Percentiles rank a stretch among this genome's conserved stretches.
Evolutionary conservation across 176 grass and related monocot genomes (phyloP).

Genomic region (Musa troglodytarum): DNA sequence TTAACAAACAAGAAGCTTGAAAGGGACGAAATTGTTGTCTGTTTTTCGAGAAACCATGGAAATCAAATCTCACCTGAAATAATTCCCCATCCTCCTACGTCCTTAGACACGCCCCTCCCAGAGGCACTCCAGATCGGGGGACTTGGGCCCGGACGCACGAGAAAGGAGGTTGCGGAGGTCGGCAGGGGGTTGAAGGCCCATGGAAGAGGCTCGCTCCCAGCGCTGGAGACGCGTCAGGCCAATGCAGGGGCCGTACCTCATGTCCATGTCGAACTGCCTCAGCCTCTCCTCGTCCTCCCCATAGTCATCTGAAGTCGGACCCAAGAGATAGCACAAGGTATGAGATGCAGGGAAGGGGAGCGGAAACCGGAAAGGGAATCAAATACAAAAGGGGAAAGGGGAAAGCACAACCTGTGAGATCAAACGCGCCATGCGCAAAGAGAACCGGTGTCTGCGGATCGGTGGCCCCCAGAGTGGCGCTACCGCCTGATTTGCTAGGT

Average conservation of each 20-base stretch:
- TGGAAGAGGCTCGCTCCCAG: constrained; percentile 54
- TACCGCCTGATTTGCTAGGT: constrained; percentile 9
- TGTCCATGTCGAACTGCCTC: constrained; percentile 43
- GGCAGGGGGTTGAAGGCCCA: constrained; percentile 48
- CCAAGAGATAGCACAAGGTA: not conserved
- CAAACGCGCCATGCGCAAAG: not conserved
- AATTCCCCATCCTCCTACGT: too few relatives aligned
- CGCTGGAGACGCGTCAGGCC: constrained; percentile 43
- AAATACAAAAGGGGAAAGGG: not conserved
- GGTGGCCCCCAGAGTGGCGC: constrained; percentile 29
- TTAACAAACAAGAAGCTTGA: too few relatives aligned
- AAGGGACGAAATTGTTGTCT: too few relatives aligned
- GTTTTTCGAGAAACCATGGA: too few relatives aligned
- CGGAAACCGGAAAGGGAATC: not conserved
- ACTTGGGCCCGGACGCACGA: not conserved
- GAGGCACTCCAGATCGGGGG: constrained; percentile 33
- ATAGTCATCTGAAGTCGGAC: constrained; percentile 27
- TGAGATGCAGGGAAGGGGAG: not conserved
- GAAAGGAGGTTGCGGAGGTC: constrained; percentile 30
- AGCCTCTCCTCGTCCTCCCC: constrained; percentile 43
- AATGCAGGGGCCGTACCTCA: constrained; percentile 54
- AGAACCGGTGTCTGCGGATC: constrained; percentile 30
- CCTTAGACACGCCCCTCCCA: constrained; percentile 49
- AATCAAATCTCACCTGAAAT: too few relatives aligned
- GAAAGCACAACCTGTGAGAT: not conserved